Conservation (phyloP, 805 yeast genomes). For the Candida saitoana region DNA sequence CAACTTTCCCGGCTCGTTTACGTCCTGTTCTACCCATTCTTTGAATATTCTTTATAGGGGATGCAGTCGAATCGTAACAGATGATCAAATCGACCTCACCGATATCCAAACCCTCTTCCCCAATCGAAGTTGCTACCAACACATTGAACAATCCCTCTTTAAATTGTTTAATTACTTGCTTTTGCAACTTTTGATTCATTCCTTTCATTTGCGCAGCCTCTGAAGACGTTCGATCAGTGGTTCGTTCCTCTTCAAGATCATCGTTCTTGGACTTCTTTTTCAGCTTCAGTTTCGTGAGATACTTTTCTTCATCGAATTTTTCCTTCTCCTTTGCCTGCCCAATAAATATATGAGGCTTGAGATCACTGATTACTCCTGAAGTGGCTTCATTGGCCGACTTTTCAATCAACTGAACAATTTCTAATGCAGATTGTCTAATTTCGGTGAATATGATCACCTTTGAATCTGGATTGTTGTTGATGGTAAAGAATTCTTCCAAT, state of each 20-base stretch:
- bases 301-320: conserved; percentile 57
- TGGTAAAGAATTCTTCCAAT: conserved; percentile 50
- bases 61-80: conserved; percentile 88
- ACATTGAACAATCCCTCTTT: conserved; percentile 70
- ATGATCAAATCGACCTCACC: conserved; percentile 95
- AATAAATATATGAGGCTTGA: conserved; percentile 80
- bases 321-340: conserved; percentile 85
- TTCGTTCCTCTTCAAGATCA: conserved; percentile 18
- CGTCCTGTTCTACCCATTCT: conserved; percentile 99
- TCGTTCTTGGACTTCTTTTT: conserved; percentile 22
- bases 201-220: conserved; percentile 77
- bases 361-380: conserved; percentile 6
- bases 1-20: conserved; percentile 80
- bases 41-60: conserved; percentile 90
- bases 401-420: conserved; percentile 68
- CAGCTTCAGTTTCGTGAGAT: conserved; percentile 15
- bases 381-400: conserved; percentile 9
- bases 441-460: conserved; percentile 87
- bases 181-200: conserved; percentile 88
- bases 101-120: conserved; percentile 97
- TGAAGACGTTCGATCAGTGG: conserved; percentile 54
- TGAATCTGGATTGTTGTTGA: conserved; percentile 44
- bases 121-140: conserved; percentile 92
- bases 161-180: conserved; percentile 69
- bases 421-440: conserved; percentile 84